phyloP scores from a whole-genome alignment of 352 stramenopile genomes.

The Phytophthora foliorum region DNA sequence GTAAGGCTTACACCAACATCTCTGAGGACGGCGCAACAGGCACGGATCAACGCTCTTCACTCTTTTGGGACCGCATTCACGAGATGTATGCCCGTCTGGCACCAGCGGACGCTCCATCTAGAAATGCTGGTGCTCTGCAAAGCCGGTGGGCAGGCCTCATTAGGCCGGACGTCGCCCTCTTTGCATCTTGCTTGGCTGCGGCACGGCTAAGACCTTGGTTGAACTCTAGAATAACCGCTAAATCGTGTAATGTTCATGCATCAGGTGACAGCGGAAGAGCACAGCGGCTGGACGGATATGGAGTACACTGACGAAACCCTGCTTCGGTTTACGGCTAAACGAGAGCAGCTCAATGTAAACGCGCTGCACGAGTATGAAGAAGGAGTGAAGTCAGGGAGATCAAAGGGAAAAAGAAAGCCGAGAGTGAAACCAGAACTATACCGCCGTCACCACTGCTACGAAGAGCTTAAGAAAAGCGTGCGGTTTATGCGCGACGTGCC shows the following conservation, averaged over 20 bases:
- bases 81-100: neutral
- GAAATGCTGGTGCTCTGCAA: neutral
- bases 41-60: slow-evolving; percentile 1
- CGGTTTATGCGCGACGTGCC: neutral
- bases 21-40: slow-evolving; percentile 1
- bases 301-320: neutral
- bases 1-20: neutral
- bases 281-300: neutral
- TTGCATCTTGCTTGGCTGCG: neutral
- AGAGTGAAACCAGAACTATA: too few relatives aligned
- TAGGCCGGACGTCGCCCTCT: neutral
- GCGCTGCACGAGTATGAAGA: neutral
- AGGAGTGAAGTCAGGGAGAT: neutral
- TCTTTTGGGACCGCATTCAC: neutral
- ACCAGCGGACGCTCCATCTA: neutral
- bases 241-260: too few relatives aligned
- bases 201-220: too few relatives aligned
- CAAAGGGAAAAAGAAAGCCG: neutral
- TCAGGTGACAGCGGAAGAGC: too few relatives aligned
- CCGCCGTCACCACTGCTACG: neutral
- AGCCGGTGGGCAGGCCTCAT: neutral
- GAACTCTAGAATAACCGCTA: too few relatives aligned
- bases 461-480: neutral
- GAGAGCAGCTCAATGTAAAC: neutral
- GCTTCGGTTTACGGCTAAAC: neutral